phyloP scores from a whole-genome alignment of 1,284 basidiomycete genomes.

The Pulchroboletus neoregius region DNA sequence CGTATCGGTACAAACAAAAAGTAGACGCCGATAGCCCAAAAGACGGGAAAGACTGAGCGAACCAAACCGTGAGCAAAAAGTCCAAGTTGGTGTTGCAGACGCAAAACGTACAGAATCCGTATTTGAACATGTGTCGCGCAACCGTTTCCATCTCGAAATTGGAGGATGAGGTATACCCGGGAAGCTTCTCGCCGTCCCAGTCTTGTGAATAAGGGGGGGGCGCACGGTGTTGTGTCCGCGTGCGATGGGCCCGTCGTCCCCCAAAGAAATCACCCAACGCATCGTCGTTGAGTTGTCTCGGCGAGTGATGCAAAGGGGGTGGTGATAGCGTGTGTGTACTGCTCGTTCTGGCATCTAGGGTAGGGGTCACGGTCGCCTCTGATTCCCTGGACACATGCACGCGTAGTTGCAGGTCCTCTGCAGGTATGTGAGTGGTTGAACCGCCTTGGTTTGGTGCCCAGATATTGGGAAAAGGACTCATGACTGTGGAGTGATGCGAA shows the following conservation, averaged over 20 bases:
- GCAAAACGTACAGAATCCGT: constrained; percentile 27
- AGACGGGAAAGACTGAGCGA: constrained; percentile 40
- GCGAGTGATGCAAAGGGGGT: constrained; percentile 23
- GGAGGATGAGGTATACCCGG: constrained; percentile 17
- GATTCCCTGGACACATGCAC: constrained; percentile 27
- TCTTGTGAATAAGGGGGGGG: constrained; percentile 31
- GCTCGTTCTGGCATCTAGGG: constrained; percentile 13
- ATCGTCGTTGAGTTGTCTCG: constrained; percentile 29
- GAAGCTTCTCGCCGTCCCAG: constrained; percentile 34
- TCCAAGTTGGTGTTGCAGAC: background rate
- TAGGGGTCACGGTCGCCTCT: constrained; percentile 16
- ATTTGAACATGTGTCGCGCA: constrained; percentile 33
- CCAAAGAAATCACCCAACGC: constrained; percentile 33
- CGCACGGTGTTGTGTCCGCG: constrained; percentile 21
- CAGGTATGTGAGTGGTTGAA: constrained; percentile 9
- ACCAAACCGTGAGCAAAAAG: background rate
- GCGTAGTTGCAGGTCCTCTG: constrained; percentile 21
- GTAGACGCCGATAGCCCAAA: constrained; percentile 40
- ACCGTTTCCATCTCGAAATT: constrained; percentile 27
- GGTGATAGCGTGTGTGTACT: constrained; percentile 26
- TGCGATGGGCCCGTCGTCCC: constrained; percentile 25
- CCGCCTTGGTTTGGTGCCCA: constrained; percentile 3
- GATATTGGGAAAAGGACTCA: constrained; percentile 15
- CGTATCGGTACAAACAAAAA: constrained; percentile 39
- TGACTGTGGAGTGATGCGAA: constrained; percentile 4